Evolutionary conservation across 2,329 filamentous ascomycete genomes (phyloP), one percentile per base, ranked within the genome.

Genomic region (Diaporthe amygdali): DNA sequence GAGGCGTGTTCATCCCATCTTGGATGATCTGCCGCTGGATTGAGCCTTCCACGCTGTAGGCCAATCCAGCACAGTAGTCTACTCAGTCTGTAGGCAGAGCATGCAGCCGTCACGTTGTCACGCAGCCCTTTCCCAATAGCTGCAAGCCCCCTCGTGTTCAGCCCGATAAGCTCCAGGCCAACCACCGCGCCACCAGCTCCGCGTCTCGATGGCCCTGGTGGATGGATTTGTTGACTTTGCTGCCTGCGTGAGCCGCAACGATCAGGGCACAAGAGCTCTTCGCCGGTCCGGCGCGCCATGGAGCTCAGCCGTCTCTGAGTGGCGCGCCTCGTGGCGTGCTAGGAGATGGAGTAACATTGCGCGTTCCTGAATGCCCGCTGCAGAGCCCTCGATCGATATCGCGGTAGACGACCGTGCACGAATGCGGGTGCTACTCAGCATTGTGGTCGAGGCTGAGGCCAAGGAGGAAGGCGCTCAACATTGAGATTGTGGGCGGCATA

Each of bases 81-180:
- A n/a, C n/a, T n/a, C n/a, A n/a, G 34, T n/a, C 37, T 9, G 9
- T n/a, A 15, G 30, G 25, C 39, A 63, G 44, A 20, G 34, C 27
- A 27, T 63, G 59, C 59, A 63, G 59, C 27, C 47, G 59, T 63
- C 59, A 63, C 41, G 41, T 41, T 34, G 59, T 25, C n/a, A n/a
- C 17, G 25, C 56, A 61, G 39, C 56, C 25, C 27, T 22, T 12
- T n/a, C 39, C 27, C n/a, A 61, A 27, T 27, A 39, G 54, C 54
- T 6, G 2, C 22, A 22, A 34, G 20, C 17, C 27, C 17, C 27
- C 22, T 63, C 41, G 59, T 63, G 59, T 47, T 63, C 41, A 34
- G 9, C 12, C 44, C 20, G 59, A 47, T 47, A 63, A 63, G 59
- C 20, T 47, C 20, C 59, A 25, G 41, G 22, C 56, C 12, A 47